Base-by-base conservation (phyloP, 306 rosid genomes). In the Cicer cuneatum region DNA sequence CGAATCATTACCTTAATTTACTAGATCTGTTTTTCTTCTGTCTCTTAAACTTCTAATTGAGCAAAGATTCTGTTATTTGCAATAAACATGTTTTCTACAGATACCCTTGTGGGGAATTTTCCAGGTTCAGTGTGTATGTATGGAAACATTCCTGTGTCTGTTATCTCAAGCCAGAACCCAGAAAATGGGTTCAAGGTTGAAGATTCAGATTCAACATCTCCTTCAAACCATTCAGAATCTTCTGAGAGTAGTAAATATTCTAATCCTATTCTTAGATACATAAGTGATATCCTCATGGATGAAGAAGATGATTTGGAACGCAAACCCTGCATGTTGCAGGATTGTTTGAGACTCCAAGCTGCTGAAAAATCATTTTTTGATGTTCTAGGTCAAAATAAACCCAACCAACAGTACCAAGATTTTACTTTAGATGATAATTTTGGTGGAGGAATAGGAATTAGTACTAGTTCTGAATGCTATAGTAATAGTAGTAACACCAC, bases 321-420 rank as follows among this genome's bases (percentile, higher is more conserved):
- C 7, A 89, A 84, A 64, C 97, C 97, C 38, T 84, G 87, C 66
- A 87, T 88, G 96, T 88, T 92, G 81, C 87, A 82, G 37, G 93
- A 94, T 74, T 96, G 96, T 41, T 77, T 88, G 79, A 90, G 79
- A 10, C 96, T 94, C 41, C 87, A 82, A 60, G 85, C 73, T 79
- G 92, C 98, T 8, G 98, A 94, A 79, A 88, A 88, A 82, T 88
- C 94, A 0, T 94, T 94, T 84, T 94, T 86, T 52, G 97, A 94
- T 75, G 94, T 68, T 39, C 77, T 94, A 56, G 90, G 90, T 75
- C 65, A 24, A 24, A 24, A 24, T 24, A 24, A 24, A 24, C 33
- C 33, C 33, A 24, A 24, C 33, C 33, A 24, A 24, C 33, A 24
- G 33, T 24, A 2, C 33, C 33, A 24, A 24, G 33, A 24, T 24